Percentiles rank a stretch among this genome's conserved stretches.
Conservation (phyloP, 805 yeast species). For the Myxozyma mucilagina region DNA sequence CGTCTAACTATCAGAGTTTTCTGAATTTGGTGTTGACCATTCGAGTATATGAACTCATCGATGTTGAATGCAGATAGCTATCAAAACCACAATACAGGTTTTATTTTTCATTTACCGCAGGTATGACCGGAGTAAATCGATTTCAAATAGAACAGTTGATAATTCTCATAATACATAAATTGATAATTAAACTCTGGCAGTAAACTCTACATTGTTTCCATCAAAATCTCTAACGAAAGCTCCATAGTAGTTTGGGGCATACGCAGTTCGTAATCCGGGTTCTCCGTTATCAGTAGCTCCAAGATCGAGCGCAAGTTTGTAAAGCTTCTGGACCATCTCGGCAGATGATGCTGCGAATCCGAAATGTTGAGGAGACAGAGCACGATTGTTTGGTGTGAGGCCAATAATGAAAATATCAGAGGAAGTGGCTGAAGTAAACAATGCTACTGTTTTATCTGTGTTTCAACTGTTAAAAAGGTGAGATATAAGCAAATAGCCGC, state of each 20-base stretch:
- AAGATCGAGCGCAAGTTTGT: constrained; percentile 2
- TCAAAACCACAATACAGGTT: too few relatives aligned
- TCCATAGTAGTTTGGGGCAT: constrained; percentile 11
- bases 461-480: not conserved
- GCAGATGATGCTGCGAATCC: constrained; percentile 3
- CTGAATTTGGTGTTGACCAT: too few relatives aligned
- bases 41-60: too few relatives aligned
- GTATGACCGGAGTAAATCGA: not conserved
- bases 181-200: not conserved
- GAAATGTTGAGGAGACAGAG: constrained; percentile 3
- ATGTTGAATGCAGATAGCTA: too few relatives aligned
- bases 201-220: constrained; percentile 15
- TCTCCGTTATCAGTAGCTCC: constrained; percentile 13
- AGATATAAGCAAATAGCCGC: not conserved
- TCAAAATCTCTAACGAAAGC: constrained; percentile 13
- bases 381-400: not conserved
- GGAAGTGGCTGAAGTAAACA: not conserved
- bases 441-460: not conserved
- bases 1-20: too few relatives aligned
- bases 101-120: too few relatives aligned
- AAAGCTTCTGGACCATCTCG: constrained; percentile 1
- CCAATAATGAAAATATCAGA: not conserved
- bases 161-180: not conserved
- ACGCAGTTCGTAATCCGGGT: constrained; percentile 5
- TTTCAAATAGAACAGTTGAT: not conserved